phyloP scores from a whole-genome alignment of 305 asterid genomes.

The Rubia peregrina region DNA sequence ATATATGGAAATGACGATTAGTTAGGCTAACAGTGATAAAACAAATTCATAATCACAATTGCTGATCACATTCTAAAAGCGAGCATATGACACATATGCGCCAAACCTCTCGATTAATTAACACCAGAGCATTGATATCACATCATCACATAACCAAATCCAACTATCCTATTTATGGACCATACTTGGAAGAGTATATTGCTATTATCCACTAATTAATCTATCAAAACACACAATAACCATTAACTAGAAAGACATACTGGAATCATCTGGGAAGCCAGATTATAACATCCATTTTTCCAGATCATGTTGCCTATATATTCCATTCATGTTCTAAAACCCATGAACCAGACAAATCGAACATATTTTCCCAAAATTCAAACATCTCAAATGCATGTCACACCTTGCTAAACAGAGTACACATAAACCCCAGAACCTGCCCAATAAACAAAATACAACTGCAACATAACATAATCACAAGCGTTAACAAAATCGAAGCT shows the following conservation, averaged over 20 bases:
- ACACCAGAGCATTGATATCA: too few species aligned
- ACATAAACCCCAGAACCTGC: too few species aligned
- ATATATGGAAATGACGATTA: too few species aligned
- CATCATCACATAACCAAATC: background rate
- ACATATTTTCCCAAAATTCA: background rate
- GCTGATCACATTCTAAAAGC: background rate
- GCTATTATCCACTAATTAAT: background rate
- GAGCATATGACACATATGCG: background rate
- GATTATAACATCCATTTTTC: background rate
- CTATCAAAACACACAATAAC: background rate
- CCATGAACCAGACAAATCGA: background rate
- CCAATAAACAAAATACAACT: background rate
- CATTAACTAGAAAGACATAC: background rate
- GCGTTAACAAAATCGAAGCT: background rate
- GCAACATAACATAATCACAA: background rate
- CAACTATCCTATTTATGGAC: background rate
- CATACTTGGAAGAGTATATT: background rate
- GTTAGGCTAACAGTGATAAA: background rate
- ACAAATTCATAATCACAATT: background rate
- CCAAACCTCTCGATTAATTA: background rate
- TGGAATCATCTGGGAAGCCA: background rate
- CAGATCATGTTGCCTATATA: background rate
- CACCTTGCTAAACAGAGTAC: background rate
- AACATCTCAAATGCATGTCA: background rate
- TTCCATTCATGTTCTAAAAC: too few species aligned